Percentiles rank a stretch among this genome's conserved stretches.
Evolutionary conservation across 306 rosid genomes (phyloP).

Genomic region (Mucuna pruriens): DNA sequence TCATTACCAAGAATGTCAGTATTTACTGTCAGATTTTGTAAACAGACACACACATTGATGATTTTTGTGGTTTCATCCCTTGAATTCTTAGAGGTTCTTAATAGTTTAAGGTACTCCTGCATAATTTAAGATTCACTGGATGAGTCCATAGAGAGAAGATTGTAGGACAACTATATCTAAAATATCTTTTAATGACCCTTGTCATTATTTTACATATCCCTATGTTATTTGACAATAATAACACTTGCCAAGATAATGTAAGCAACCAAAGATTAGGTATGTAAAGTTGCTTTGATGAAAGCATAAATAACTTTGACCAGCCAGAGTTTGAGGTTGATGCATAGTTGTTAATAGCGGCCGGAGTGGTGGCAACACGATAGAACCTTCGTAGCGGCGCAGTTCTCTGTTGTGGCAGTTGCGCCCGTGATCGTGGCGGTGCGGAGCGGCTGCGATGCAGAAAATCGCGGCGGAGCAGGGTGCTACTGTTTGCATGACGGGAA

Average conservation of each 20-base stretch:
- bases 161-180: background rate
- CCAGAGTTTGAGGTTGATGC: too few relatives aligned
- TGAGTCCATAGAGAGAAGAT: background rate
- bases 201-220: slow-evolving; percentile 8
- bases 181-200: background rate
- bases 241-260: background rate
- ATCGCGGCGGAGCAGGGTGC: too few relatives aligned
- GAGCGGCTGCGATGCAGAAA: too few relatives aligned
- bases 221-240: slow-evolving; percentile 26
- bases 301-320: slow-evolving; percentile 16
- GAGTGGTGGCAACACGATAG: too few relatives aligned
- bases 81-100: slow-evolving; percentile 10
- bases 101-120: slow-evolving; percentile 7
- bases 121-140: slow-evolving; percentile 22
- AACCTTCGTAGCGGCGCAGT: too few relatives aligned
- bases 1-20: slow-evolving; percentile 1
- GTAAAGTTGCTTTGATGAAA: slow-evolving; percentile 12
- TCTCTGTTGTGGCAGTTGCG: too few relatives aligned
- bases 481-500: too few relatives aligned
- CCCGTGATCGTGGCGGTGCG: too few relatives aligned
- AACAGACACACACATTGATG: background rate
- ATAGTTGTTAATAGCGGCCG: too few relatives aligned
- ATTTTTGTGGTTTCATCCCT: background rate
- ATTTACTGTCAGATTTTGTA: slow-evolving; percentile 5
- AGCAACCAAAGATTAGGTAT: slow-evolving; percentile 12